Base-by-base conservation (phyloP, 1,139 yeast species). In the Candida pseudocylindracea region DNA sequence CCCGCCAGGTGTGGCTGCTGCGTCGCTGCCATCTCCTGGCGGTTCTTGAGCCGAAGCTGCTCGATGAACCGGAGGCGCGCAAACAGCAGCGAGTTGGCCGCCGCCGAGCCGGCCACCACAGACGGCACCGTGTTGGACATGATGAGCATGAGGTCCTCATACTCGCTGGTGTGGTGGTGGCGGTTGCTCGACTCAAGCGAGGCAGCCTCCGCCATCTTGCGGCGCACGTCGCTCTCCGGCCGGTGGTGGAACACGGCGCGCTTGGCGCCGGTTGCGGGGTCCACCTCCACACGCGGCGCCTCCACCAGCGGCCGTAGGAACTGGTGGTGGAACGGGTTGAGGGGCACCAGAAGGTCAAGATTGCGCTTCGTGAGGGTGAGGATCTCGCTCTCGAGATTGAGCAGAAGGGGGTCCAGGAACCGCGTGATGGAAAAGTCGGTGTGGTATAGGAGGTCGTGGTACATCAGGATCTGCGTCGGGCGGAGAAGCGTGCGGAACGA, bases 371-470 rank as follows among this genome's bases (percentile, higher is more conserved):
- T 75, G 33, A 81, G 55, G 0, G 81, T 67, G 36, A 85, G 56
- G 29, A 83, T 68, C 49, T 85, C 95, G 10, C 88, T 62, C 49
- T 88, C 96, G 71, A 80, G 72, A 36, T 68, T 71, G 26, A 76
- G 51, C 1, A 85, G 72, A 35, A 81, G 56, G 29, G 70, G 69
- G 49, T 88, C 96, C 15, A 83, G 73, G 48, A 81, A 78, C 38
- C 78, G 56, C 7, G 79, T 66, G 31, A 81, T 70, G 37, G 72
- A 68, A 2, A 69, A 57, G 49, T 85, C 95, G 0, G 94, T 78
- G 36, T 80, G 80, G 37, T 76, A 72, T 41, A 85, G 60, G 44
- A 88, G 55, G 46, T 88, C 96, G 48, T 80, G 85, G 57, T 80
- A 85, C 33, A 76, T 55, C 1, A 93, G 74, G 31, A 79, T 49